Percentiles rank a stretch among this genome's conserved stretches.
Evolutionary conservation across 108 stramenopile genomes (phyloP).

Genomic region (Nitzschia sp.): DNA sequence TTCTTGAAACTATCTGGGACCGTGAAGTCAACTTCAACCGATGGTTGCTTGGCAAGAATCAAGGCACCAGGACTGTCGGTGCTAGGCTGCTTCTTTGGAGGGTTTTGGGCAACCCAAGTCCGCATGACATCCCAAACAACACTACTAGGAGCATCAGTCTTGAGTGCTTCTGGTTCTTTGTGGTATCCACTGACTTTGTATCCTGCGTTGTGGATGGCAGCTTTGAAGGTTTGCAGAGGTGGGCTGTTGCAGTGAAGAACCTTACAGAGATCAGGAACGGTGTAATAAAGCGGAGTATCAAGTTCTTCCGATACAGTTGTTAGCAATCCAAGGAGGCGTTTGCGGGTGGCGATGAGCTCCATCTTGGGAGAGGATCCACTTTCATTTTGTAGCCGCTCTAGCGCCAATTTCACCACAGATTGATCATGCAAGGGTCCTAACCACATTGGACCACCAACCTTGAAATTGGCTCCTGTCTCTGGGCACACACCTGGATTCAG

Average conservation of each 20-base stretch:
- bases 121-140: slow-evolving; percentile 94
- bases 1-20: slow-evolving; percentile 20
- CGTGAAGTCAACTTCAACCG: slow-evolving; percentile 67
- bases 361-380: slow-evolving; percentile 42
- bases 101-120: slow-evolving; percentile 87
- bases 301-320: slow-evolving; percentile 92
- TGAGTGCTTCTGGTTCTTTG: slow-evolving; percentile 91
- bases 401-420: slow-evolving; percentile 69
- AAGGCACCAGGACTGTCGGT: slow-evolving; percentile 52
- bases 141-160: slow-evolving; percentile 91
- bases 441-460: slow-evolving; percentile 95
- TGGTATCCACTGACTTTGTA: slow-evolving; percentile 91
- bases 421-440: slow-evolving; percentile 90
- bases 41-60: slow-evolving; percentile 71
- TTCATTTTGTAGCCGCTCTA: slow-evolving; percentile 62
- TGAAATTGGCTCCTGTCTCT: slow-evolving; percentile 81
- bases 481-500: slow-evolving; percentile 44
- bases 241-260: slow-evolving; percentile 73
- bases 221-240: slow-evolving; percentile 66
- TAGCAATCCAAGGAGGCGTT: slow-evolving; percentile 82
- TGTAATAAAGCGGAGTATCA: slow-evolving; percentile 92
- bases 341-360: slow-evolving; percentile 51
- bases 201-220: slow-evolving; percentile 89
- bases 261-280: slow-evolving; percentile 72
- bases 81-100: slow-evolving; percentile 67